Percentiles rank a stretch among this genome's conserved stretches.
phyloP scores from a whole-genome alignment of 2,329 filamentous ascomycete species.

The Allantophomopsis lycopodina region DNA sequence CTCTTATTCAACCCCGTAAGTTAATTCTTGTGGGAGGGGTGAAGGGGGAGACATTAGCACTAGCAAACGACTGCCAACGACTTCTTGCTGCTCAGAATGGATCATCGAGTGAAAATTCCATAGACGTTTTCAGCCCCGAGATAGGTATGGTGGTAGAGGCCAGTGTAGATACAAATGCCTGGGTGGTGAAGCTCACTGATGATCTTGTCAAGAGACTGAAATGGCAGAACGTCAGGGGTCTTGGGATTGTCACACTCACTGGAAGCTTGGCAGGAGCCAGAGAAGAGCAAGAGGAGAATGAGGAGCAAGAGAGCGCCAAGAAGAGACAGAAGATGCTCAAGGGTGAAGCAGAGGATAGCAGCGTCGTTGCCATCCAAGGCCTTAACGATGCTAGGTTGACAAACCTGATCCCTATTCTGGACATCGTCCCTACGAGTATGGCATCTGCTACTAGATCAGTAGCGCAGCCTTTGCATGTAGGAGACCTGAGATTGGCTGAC shows the following conservation, averaged over 20 bases:
- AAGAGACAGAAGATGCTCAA: conserved; percentile 29
- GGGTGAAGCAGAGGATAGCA: conserved; percentile 23
- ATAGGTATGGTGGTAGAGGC: conserved; percentile 70
- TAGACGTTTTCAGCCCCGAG: conserved; percentile 68
- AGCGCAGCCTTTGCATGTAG: conserved; percentile 84
- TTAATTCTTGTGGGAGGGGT: conserved; percentile 82
- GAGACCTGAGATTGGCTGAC: conserved; percentile 81
- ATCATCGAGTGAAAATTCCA: conserved; percentile 28
- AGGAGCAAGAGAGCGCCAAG: conserved; percentile 24
- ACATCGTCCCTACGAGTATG: conserved; percentile 39
- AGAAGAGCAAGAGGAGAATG: conserved; percentile 24
- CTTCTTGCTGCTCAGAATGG: conserved; percentile 35
- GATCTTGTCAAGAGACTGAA: conserved; percentile 73
- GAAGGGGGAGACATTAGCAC: conserved; percentile 59
- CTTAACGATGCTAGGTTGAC: conserved; percentile 1
- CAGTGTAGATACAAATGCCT: conserved; percentile 94
- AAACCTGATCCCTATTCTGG: conserved; percentile 21
- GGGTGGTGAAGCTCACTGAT: conserved; percentile 85
- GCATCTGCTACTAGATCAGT: conserved; percentile 62
- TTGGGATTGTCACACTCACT: conserved; percentile 87
- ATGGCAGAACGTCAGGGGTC: conserved; percentile 86
- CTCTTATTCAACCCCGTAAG: conserved; percentile 86
- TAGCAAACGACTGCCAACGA: conserved; percentile 70
- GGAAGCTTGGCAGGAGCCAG: conserved; percentile 48
- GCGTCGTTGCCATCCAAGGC: conserved; percentile 1